Evolutionary conservation across 164 flowering plant species (phyloP).

Genomic region (Platanus orientalis): DNA sequence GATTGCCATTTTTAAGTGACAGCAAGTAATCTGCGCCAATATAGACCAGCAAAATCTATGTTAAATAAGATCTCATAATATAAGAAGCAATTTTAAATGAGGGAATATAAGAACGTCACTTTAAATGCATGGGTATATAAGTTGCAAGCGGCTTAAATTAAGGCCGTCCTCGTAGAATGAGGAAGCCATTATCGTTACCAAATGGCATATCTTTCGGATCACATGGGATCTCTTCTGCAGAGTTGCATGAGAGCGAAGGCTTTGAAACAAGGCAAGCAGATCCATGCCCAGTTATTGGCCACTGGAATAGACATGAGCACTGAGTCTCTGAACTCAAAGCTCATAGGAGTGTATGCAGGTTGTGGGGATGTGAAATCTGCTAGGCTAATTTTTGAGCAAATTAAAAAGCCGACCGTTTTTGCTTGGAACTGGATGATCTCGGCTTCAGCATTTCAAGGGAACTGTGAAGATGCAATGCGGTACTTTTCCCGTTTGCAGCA

Average conservation of each 20-base stretch:
- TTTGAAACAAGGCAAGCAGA: slow-evolving; percentile 48
- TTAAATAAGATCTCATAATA: no score
- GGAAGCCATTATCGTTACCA: neutral
- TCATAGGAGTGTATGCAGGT: slow-evolving; percentile 55
- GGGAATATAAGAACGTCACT: no score
- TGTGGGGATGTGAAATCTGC: slow-evolving; percentile 53
- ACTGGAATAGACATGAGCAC: slow-evolving; percentile 14
- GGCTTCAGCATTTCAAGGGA: slow-evolving; percentile 23
- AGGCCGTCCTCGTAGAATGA: neutral
- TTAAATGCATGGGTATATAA: no score
- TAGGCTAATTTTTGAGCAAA: slow-evolving; percentile 7
- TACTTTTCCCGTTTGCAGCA: slow-evolving; percentile 40
- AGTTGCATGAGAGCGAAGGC: slow-evolving; percentile 31
- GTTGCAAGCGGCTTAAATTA: no score
- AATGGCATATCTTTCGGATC: neutral
- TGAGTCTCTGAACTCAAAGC: slow-evolving; percentile 37
- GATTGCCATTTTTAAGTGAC: no score
- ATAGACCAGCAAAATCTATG: no score
- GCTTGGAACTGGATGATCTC: slow-evolving; percentile 36
- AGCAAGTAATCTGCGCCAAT: no score
- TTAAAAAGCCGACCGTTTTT: slow-evolving; percentile 21
- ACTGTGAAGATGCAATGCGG: slow-evolving; percentile 14
- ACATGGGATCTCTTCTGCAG: slow-evolving; percentile 11
- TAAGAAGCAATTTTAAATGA: no score
- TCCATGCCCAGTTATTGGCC: slow-evolving; percentile 43